Evolutionary conservation across 305 asterid genomes (phyloP), one percentile per base, ranked within the genome.

Genomic region (Fraxinus dipetala): DNA sequence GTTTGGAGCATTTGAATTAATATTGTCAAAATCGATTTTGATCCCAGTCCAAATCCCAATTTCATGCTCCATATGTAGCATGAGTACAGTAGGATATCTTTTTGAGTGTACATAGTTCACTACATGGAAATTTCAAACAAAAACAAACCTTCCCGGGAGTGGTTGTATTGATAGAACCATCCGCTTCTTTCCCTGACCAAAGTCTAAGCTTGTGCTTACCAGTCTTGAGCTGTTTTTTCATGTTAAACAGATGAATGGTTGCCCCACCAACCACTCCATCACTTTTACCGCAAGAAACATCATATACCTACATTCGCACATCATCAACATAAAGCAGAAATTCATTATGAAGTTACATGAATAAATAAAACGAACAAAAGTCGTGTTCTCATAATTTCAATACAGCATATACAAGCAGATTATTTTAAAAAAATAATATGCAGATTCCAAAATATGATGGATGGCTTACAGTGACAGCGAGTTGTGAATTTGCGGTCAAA

Each of bases 141-240:
- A 40, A 36, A 65, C 61, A 81, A 80, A 95, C 98, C 95, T 94
- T 96, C 84, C 99, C 98, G 43, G 98, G 99, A 72, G 98, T 94
- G 65, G 79, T 87, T 61, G 98, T 92, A 78, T 88, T 89, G 70
- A 94, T 88, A 63, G 97, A 96, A 80, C 99, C 99, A 90, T 96
- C 98, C 8, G 99, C 98, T 87, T 92, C 98, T 84, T 90, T 90
- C 34, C 92, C 93, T 5, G 87, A 76, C 98, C 98, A 96, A 84
- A 96, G 94, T 89, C 98, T 93, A 59, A 96, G 97, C 86, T 94
- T 96, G 86, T 94, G 96, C 87, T 96, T 96, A 80, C 99, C 98
- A 28, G 94, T 93, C 92, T 94, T 93, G 75, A 94, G 94, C 87
- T 93, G 98, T 48, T 93, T 96, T 83, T 96, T 93, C 93, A 88